phyloP scores from a whole-genome alignment of 129 eudicot genomes.

The Calendula officinalis region DNA sequence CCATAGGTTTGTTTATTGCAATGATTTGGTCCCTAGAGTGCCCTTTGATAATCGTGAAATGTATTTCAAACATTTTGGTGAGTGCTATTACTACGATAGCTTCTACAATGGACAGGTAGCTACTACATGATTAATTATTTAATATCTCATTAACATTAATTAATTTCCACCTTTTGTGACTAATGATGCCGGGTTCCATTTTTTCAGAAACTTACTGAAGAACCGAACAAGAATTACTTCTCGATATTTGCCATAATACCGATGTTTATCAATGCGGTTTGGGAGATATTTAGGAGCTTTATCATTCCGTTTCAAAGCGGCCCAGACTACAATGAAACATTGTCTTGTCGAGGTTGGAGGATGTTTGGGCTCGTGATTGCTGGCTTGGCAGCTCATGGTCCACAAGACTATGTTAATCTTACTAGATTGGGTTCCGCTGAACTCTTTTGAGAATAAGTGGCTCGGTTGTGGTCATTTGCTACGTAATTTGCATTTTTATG shows the following conservation, averaged over 20 bases:
- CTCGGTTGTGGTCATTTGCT: too few species aligned
- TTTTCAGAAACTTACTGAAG: conserved; percentile 50
- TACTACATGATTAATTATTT: too few species aligned
- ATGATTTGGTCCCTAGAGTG: conserved; percentile 62
- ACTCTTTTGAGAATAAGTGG: background rate
- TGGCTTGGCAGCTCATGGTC: conserved; percentile 49
- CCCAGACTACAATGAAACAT: conserved; percentile 46
- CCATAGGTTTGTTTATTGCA: conserved; percentile 54
- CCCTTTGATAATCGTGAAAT: conserved; percentile 46
- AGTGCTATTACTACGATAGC: conserved; percentile 47
- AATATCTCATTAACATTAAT: too few species aligned
- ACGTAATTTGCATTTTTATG: too few species aligned
- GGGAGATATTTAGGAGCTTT: conserved; percentile 74
- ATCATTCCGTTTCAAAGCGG: conserved; percentile 43
- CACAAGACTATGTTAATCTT: conserved; percentile 57
- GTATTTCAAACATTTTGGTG: conserved; percentile 61
- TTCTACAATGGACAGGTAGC: conserved; percentile 39
- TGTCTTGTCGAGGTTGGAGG: conserved; percentile 33
- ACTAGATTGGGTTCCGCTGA: conserved; percentile 42
- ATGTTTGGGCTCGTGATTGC: conserved; percentile 43
- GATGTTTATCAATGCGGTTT: conserved; percentile 38
- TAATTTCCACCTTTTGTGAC: too few species aligned
- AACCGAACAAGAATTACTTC: conserved; percentile 67
- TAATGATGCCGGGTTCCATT: too few species aligned
- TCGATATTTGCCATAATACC: conserved; percentile 37